These are phyloP conservation scores for Epithemia pelagica DNA, from an alignment of 108 stramenopile species.

Conservation along the genomic window DNA sequence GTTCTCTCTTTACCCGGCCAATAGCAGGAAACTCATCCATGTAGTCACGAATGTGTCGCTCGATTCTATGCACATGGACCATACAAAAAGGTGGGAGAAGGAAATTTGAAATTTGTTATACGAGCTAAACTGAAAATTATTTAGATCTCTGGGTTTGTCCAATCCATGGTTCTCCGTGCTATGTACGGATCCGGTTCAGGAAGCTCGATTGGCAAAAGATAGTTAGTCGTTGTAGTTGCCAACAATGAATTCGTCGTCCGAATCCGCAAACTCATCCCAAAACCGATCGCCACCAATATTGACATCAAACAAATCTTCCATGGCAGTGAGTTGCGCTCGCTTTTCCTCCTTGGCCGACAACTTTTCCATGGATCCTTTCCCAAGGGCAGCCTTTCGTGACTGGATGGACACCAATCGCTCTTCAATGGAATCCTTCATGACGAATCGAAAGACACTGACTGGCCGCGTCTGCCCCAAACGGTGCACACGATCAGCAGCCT, in stretches of 20 bases:
- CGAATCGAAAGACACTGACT: constrained; percentile 33
- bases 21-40: too few relatives aligned
- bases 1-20: too few relatives aligned
- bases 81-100: too few relatives aligned
- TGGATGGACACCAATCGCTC: constrained; percentile 42
- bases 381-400: constrained; percentile 29
- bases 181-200: too few relatives aligned
- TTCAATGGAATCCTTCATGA: constrained; percentile 46
- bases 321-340: neutral
- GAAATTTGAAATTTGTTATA: too few relatives aligned
- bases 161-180: too few relatives aligned
- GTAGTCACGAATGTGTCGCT: too few relatives aligned
- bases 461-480: constrained; percentile 38
- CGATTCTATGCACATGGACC: too few relatives aligned
- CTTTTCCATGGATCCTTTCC: constrained; percentile 41
- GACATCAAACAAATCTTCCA: constrained; percentile 7
- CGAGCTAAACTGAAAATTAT: too few relatives aligned
- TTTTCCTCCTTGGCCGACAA: constrained; percentile 8
- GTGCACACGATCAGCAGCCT: constrained; percentile 36
- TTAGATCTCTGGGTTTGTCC: too few relatives aligned
- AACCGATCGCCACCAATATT: neutral
- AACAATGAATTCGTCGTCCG: neutral
- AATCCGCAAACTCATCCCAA: neutral
- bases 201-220: too few relatives aligned
- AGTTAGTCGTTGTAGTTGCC: neutral